Conservation (phyloP, 1,139 yeast genomes). For the Blastobotrys aristatus region DNA sequence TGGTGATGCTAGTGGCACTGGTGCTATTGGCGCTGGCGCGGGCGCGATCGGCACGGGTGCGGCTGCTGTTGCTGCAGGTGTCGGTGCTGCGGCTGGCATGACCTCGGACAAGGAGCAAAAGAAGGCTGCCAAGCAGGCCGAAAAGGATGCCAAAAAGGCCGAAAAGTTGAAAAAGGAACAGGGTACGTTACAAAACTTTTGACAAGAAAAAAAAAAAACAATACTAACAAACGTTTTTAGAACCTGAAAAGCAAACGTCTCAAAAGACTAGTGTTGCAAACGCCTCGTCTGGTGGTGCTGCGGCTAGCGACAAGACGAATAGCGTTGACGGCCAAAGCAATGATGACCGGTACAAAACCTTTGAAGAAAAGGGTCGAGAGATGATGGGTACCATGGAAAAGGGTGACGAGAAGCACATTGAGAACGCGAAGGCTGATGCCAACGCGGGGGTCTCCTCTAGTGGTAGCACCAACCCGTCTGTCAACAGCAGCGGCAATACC, state of each 20-base stretch:
- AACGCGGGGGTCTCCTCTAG: background rate
- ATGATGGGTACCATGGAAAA: background rate
- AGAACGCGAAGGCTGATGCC: background rate
- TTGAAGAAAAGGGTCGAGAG: background rate
- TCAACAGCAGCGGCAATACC: background rate
- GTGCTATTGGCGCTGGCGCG: slow-evolving; percentile 2
- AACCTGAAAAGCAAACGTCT: no score
- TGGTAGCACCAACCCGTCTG: background rate
- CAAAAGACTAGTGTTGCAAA: background rate
- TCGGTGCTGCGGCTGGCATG: background rate
- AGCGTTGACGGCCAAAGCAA: background rate
- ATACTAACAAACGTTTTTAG: background rate
- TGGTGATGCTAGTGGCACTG: background rate
- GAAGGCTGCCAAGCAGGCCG: no score
- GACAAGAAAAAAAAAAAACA: background rate
- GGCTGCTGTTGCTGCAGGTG: background rate
- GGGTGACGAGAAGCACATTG: background rate
- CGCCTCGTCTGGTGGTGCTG: background rate
- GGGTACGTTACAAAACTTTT: background rate
- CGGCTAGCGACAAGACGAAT: background rate
- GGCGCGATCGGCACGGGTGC: background rate
- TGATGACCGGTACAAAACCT: background rate
- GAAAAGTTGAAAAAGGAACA: no score
- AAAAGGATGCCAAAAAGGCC: no score
- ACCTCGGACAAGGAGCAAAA: background rate